phyloP scores from a whole-genome alignment of 257 asterid genomes.

The Craterostigma plantagineum region DNA sequence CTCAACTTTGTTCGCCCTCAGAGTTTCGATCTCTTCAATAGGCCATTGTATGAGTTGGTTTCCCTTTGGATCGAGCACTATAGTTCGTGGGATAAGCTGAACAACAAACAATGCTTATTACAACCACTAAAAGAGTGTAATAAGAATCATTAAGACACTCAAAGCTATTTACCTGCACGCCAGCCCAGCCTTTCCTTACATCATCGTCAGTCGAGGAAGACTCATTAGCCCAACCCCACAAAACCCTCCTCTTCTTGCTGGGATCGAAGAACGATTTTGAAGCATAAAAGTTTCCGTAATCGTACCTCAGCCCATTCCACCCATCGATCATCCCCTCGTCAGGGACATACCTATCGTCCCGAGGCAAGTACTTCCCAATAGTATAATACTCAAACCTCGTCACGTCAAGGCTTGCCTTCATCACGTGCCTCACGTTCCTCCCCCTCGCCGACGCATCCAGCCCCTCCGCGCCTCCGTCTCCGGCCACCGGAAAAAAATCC shows the following conservation, averaged over 20 bases:
- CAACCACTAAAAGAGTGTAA: background rate
- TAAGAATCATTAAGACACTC: background rate
- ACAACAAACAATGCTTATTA: background rate
- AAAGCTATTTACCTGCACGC: slow-evolving; percentile 15
- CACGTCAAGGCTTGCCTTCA: slow-evolving; percentile 23
- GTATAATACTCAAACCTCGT: slow-evolving; percentile 34
- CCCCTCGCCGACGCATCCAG: slow-evolving; percentile 7
- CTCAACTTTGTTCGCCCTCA: slow-evolving; percentile 16
- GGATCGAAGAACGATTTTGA: slow-evolving; percentile 34
- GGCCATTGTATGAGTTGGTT: slow-evolving; percentile 43
- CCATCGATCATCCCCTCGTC: slow-evolving; percentile 20
- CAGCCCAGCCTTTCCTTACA: slow-evolving; percentile 33
- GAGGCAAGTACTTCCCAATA: slow-evolving; percentile 14
- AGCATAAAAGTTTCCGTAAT: slow-evolving; percentile 38
- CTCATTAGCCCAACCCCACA: slow-evolving; percentile 43
- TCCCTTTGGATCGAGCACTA: slow-evolving; percentile 25
- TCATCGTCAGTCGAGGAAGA: slow-evolving; percentile 16
- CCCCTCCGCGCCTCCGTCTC: slow-evolving; percentile 12
- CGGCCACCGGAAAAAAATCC: slow-evolving; percentile 27
- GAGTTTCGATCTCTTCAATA: slow-evolving; percentile 21
- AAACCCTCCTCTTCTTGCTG: slow-evolving; percentile 19
- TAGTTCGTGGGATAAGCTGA: slow-evolving; percentile 21
- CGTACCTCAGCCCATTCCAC: slow-evolving; percentile 27
- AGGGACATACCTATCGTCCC: slow-evolving; percentile 18
- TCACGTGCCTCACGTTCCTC: slow-evolving; percentile 12